A percentile compares a stretch with the other conserved stretches of the same genome.
Evolutionary conservation across 2,329 filamentous ascomycete species (phyloP).

Genomic region (Apiospora arundinis): DNA sequence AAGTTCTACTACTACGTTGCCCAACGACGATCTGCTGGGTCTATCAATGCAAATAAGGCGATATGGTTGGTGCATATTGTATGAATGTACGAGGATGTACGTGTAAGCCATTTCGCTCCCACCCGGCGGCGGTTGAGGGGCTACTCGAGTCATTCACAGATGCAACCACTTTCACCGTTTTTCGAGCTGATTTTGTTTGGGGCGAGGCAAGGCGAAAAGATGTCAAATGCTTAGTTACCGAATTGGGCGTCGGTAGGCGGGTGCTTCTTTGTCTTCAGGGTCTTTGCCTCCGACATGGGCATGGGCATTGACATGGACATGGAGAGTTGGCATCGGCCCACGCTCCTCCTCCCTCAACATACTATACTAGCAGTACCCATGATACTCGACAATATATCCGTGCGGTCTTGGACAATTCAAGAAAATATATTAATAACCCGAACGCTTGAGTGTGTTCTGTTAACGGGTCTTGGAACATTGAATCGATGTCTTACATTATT

Average conservation of each 20-base stretch:
- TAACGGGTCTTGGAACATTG: neutral
- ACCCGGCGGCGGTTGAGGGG: neutral
- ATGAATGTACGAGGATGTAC: neutral
- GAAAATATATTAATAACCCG: neutral
- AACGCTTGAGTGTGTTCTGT: neutral
- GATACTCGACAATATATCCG: neutral
- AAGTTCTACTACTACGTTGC: too few relatives aligned
- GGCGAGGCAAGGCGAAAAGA: constrained; percentile 8
- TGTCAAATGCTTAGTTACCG: constrained; percentile 2
- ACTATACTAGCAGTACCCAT: neutral
- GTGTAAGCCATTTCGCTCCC: neutral
- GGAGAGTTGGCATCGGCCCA: neutral
- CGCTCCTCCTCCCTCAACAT: neutral
- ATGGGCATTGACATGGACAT: neutral
- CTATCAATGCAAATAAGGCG: too few relatives aligned
- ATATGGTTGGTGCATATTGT: too few relatives aligned
- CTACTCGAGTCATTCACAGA: constrained; percentile 1
- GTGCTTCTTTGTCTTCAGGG: neutral
- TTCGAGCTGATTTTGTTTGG: neutral
- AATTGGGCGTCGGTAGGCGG: neutral
- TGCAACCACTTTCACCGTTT: constrained; percentile 13
- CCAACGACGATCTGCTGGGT: too few relatives aligned
- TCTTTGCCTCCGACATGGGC: neutral
- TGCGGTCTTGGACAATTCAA: neutral
- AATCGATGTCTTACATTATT: neutral